Conservation (phyloP, 2,329 filamentous ascomycete species). For the Pseudocercospora eumusae region DNA sequence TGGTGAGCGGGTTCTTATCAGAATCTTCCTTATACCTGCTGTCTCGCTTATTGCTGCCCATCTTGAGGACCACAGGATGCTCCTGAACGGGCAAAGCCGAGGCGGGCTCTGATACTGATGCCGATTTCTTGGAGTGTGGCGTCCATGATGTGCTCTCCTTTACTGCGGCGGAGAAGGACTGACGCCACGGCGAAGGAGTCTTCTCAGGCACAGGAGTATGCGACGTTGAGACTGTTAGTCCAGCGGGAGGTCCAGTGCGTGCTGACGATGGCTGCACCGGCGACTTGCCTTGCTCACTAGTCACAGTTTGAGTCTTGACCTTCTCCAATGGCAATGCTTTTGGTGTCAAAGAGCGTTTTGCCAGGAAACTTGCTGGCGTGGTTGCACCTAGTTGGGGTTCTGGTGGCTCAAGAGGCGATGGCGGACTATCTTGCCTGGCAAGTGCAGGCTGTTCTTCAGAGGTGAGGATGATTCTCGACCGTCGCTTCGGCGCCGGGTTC, state of each 20-base stretch:
- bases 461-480: conserved; percentile 24
- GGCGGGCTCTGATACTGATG: conserved; percentile 15
- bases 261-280: conserved; percentile 15
- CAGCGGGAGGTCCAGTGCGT: conserved; percentile 7
- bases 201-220: conserved; percentile 20
- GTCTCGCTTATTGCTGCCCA: conserved; percentile 30
- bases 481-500: conserved; percentile 20
- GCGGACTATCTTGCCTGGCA: conserved; percentile 10
- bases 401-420: conserved; percentile 6
- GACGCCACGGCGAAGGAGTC: conserved; percentile 24
- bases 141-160: conserved; percentile 23
- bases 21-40: conserved; percentile 23
- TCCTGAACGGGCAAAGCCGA: conserved; percentile 29
- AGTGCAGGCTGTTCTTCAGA: conserved; percentile 11
- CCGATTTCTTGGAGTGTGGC: conserved; percentile 18
- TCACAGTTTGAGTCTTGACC: conserved; percentile 9
- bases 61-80: conserved; percentile 34
- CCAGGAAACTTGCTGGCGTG: conserved; percentile 22
- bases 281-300: conserved; percentile 8
- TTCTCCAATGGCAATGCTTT: conserved; percentile 12
- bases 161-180: conserved; percentile 23
- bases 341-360: conserved; percentile 19
- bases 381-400: conserved; percentile 13
- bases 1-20: conserved; percentile 32
- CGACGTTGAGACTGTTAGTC: conserved; percentile 6